Base-by-base conservation (phyloP, 108 stramenopile species). In the Skeletonema marinoi region DNA sequence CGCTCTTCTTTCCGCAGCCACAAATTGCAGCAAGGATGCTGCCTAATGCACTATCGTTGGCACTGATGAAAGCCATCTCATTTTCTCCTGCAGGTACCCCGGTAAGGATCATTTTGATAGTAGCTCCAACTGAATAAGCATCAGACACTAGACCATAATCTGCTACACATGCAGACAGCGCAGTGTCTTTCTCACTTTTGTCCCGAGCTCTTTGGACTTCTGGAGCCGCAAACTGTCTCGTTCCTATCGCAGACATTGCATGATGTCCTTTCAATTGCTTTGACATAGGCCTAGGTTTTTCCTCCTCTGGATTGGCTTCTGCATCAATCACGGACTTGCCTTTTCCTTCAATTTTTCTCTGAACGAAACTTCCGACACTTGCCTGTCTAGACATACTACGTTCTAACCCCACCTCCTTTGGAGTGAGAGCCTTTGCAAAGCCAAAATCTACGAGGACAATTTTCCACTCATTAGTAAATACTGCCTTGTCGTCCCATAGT, bases 111-210 rank as follows among this genome's bases (percentile, higher is more conserved):
- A 90, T 88, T 35, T 88, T 82, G 58, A 95, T 74, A 13, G 94
- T 93, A 82, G 87, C 85, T 42, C 94, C 94, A 12, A 93, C 90
- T 16, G 89, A 88, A 71, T 88, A 95, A 0, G 94, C 86, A 80
- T 95, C 94, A 14, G 90, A 82, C 39, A 91, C 92, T 85, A 95
- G 85, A 7, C 94, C 94, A 68, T 95, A 95, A 72, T 95, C 94
- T 6, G 90, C 85, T n/a, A 95, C 92, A 71, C 82, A 84, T 51
- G 88, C 83, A n/a, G n/a, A 3, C 88, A 95, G 78, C 6, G 78
- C 78, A 31, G 17, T 42, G 21, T 80, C 78, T 8, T 19, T 33
- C 4, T 66, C n/a, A 4, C 66, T 72, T 39, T 68, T 80, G 39
- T 46, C 36, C 1, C 72, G 71, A n/a, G 48, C 70, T 41, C 60